A percentile compares a stretch with the other conserved stretches of the same genome.
phyloP scores from a whole-genome alignment of 495 filamentous ascomycete species.

The Xylaria grammica region DNA sequence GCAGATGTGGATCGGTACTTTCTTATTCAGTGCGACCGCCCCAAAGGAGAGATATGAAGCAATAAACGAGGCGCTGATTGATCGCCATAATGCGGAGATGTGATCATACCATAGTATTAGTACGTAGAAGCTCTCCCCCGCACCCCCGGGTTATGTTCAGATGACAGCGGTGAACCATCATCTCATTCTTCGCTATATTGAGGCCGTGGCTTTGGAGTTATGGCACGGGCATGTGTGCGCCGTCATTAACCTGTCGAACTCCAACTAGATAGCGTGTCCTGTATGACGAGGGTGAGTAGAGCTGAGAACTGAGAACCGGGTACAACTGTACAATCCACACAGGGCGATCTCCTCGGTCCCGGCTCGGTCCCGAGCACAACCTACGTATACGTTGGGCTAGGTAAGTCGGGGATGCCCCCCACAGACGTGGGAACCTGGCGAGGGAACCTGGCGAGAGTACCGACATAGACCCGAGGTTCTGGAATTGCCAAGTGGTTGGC shows the following conservation, averaged over 20 bases:
- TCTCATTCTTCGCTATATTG: too few relatives aligned
- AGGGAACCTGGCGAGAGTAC: not conserved
- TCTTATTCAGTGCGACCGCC: conserved; percentile 7
- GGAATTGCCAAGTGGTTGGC: not conserved
- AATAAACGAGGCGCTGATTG: not conserved
- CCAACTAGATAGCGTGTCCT: not conserved
- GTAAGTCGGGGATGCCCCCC: not conserved
- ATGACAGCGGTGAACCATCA: too few relatives aligned
- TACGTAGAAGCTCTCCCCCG: too few relatives aligned
- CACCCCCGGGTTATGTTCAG: too few relatives aligned
- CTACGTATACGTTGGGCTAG: not conserved
- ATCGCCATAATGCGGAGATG: conserved; percentile 1
- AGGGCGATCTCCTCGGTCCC: conserved; percentile 17
- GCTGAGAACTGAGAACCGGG: not conserved
- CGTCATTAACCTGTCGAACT: not conserved
- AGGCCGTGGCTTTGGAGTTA: too few relatives aligned
- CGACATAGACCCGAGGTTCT: not conserved
- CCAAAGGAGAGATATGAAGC: not conserved
- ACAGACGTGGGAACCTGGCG: not conserved
- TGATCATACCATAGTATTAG: not conserved
- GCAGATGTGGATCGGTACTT: conserved; percentile 19
- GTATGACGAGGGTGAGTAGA: not conserved
- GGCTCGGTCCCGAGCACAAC: conserved; percentile 18
- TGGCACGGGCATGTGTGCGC: not conserved
- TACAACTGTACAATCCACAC: not conserved